Conservation (phyloP, 1,284 basidiomycete genomes). For the Peniophora sp. region DNA sequence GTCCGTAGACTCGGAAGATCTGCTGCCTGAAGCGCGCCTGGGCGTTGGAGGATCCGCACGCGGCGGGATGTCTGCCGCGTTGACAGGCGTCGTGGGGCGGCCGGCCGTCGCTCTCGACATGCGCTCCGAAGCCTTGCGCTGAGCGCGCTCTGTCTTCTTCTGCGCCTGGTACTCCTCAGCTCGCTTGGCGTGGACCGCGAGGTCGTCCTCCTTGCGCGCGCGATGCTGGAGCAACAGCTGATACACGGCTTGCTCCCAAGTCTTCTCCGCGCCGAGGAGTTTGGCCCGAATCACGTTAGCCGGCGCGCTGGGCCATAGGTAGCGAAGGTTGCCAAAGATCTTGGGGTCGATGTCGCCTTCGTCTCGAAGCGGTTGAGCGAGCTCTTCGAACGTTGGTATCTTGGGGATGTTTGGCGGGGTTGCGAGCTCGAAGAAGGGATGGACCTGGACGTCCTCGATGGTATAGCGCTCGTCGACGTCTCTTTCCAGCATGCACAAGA, state of each 20-base stretch:
- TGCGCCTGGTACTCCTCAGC: constrained; percentile 27
- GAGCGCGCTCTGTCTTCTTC: constrained; percentile 8
- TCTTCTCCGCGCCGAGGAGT: constrained; percentile 57
- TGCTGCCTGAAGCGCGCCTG: constrained; percentile 8
- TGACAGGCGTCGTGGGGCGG: not conserved
- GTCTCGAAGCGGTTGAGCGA: constrained; percentile 57
- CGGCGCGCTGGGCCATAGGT: constrained; percentile 78
- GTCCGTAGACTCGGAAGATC: constrained; percentile 3
- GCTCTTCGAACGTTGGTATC: constrained; percentile 61
- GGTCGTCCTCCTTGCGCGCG: constrained; percentile 43
- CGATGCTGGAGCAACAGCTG: constrained; percentile 74
- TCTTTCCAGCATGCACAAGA: constrained; percentile 82
- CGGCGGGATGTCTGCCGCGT: constrained; percentile 7
- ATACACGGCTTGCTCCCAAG: constrained; percentile 93
- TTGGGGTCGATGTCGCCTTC: constrained; percentile 75
- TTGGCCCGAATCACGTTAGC: constrained; percentile 68
- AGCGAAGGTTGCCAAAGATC: constrained; percentile 85
- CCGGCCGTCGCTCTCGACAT: not conserved
- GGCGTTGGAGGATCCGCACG: constrained; percentile 12
- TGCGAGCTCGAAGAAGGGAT: constrained; percentile 83
- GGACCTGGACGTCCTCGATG: constrained; percentile 79
- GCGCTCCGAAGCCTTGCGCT: constrained; percentile 3
- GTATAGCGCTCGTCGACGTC: constrained; percentile 81
- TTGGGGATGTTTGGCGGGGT: constrained; percentile 43
- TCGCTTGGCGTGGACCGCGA: constrained; percentile 63